Evolutionary conservation across 306 rosid species (phyloP), one percentile per base, ranked within the genome.

Genomic region (Quercus gilva): DNA sequence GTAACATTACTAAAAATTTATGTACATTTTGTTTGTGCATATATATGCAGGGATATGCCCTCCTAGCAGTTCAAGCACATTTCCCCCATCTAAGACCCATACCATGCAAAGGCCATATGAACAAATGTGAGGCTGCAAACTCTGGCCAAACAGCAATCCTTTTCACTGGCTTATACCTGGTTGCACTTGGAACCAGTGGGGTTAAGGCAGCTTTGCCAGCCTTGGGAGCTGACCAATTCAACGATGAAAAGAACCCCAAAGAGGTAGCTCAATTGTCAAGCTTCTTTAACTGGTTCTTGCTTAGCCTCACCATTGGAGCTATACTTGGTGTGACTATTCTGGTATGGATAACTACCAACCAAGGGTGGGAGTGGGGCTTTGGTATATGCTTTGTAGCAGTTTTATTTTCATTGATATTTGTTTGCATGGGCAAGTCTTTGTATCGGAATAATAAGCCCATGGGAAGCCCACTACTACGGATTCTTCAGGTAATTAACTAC

Each of bases 151-250:
- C 59, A 33, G 91, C 91, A 8, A 79, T 92, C 26, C 92, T 94
- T 19, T 92, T 83, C 55, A n/a, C 45, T 5, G 97, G 96, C 0
- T 81, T 94, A 3, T 94, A 92, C 88, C 86, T 94, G 43, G 10
- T 94, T 74, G 97, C 97, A 5, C 53, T 94, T 58, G 98, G 98
- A 79, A 84, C 90, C 1, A 63, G 97, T 59, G 96, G 98, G 5
- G 58, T 94, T 69, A 94, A 92, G 76, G 88, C 91, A 3, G 92
- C 95, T 26, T 79, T 94, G 72, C 96, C 97, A 1, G 87, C 96
- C 18, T 82, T 92, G 58, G 98, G 98, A 17, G 97, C 97, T 25
- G 94, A 94, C 53, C 98, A 94, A 57, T 92, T 92, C 78, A 89
- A 90, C 52, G 92, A 76, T 3, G 85, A 81, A 35, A 88, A 81